Conservation (phyloP, 768 basidiomycete species). For the Mycena rosella region DNA sequence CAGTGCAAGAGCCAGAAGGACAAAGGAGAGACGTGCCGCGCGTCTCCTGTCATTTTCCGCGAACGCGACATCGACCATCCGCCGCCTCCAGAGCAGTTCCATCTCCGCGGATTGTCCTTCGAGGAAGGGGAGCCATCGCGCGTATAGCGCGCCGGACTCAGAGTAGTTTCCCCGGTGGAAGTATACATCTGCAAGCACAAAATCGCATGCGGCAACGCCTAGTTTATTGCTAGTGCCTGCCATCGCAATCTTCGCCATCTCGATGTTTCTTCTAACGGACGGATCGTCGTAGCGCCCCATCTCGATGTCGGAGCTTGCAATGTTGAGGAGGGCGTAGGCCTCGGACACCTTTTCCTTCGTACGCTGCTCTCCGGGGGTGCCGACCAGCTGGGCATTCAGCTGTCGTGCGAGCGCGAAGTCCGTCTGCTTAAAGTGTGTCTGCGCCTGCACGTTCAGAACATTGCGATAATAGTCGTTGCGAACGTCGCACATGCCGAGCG, state of each 20-base stretch:
- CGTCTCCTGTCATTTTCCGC: neutral
- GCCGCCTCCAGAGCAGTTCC: neutral
- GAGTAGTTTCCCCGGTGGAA: neutral
- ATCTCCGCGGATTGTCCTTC: slow-evolving; percentile 5
- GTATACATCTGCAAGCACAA: neutral
- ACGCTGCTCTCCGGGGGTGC: slow-evolving; percentile 4
- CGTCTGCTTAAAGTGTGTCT: neutral
- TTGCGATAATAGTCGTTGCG: slow-evolving; percentile 7
- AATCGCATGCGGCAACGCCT: neutral
- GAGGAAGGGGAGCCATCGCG: neutral
- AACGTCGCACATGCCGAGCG: slow-evolving; percentile 4
- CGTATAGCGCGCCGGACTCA: neutral
- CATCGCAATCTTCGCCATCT: neutral
- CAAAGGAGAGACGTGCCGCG: neutral
- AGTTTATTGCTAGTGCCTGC: slow-evolving; percentile 10
- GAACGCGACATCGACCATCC: slow-evolving; percentile 3
- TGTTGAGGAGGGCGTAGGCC: slow-evolving; percentile 12
- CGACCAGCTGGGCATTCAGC: neutral
- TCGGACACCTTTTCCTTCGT: slow-evolving; percentile 16
- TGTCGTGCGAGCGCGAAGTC: neutral
- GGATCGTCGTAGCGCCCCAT: slow-evolving; percentile 12
- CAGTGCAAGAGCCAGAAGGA: neutral
- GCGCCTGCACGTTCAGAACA: slow-evolving; percentile 1
- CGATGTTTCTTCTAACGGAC: neutral
- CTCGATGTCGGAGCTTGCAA: slow-evolving; percentile 4